Conservation (phyloP, 1,284 basidiomycete species). For the Quambalaria eucalypti region DNA sequence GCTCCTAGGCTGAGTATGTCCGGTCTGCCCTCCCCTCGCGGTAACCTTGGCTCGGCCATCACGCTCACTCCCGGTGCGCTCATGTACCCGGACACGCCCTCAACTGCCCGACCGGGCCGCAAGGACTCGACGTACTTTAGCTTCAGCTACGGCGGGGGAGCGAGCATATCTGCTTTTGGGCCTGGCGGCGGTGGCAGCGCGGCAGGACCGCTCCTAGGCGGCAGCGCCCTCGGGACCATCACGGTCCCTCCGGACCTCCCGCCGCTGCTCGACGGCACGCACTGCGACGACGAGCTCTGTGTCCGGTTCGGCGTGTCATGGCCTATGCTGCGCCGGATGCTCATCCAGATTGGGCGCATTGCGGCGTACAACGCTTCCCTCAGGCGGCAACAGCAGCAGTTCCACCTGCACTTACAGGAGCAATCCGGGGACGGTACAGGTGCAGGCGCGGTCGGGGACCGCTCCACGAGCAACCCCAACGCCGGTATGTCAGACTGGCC, state of each 20-base stretch:
- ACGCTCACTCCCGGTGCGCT: not conserved
- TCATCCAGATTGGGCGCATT: constrained; percentile 43
- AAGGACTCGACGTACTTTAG: not conserved
- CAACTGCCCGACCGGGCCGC: not conserved
- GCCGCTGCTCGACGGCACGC: constrained; percentile 68
- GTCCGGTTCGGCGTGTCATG: constrained; percentile 72
- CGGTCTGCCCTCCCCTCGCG: not conserved
- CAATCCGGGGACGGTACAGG: no score
- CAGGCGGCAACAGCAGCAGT: not conserved
- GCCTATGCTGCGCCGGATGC: constrained; percentile 68
- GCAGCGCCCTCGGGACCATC: no score
- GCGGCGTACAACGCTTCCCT: not conserved
- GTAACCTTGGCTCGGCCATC: not conserved
- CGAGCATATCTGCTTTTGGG: no score
- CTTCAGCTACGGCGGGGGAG: not conserved
- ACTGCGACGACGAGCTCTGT: constrained; percentile 82
- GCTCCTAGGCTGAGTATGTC: no score
- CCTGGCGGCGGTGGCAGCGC: no score
- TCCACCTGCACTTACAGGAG: not conserved
- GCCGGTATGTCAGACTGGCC: no score
- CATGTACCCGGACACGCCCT: not conserved
- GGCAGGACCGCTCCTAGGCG: not conserved
- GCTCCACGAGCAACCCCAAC: no score
- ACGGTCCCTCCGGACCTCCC: constrained; percentile 52
- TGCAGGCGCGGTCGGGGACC: not conserved